Conservation (phyloP, 306 rosid genomes). For the Herpetospermum pedunculosum region DNA sequence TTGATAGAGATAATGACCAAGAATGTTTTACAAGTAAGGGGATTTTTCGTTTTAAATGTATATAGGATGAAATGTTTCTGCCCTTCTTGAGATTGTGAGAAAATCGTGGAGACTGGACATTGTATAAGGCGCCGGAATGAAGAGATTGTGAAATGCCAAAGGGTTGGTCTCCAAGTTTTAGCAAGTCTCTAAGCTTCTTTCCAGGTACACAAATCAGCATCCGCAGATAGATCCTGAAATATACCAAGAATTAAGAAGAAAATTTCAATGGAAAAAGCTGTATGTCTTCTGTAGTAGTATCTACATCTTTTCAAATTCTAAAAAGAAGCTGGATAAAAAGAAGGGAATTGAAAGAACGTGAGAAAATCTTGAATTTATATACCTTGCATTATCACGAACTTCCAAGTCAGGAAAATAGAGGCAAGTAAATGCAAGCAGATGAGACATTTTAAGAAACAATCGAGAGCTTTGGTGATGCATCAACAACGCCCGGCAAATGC, state of each 20-base stretch:
- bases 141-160: constrained; percentile 63
- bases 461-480: constrained; percentile 80
- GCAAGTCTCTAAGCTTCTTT: constrained; percentile 73
- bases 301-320: not conserved
- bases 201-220: constrained; percentile 84
- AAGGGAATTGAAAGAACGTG: not conserved
- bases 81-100: constrained; percentile 51
- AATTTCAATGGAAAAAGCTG: not conserved
- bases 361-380: constrained; percentile 7
- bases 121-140: constrained; percentile 53
- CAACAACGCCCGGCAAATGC: constrained; percentile 77
- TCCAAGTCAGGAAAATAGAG: constrained; percentile 90
- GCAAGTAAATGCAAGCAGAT: constrained; percentile 65
- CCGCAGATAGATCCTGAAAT: constrained; percentile 82
- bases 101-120: constrained; percentile 57
- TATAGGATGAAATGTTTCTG: constrained; percentile 49
- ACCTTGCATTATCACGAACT: constrained; percentile 96
- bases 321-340: not conserved
- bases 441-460: constrained; percentile 77
- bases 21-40: constrained; percentile 75
- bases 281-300: not conserved
- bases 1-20: constrained; percentile 82
- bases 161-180: constrained; percentile 55
- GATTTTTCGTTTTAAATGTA: constrained; percentile 59
- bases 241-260: not conserved